phyloP scores from a whole-genome alignment of 2,329 filamentous ascomycete genomes.

The Neodidymelliopsis sp. region DNA sequence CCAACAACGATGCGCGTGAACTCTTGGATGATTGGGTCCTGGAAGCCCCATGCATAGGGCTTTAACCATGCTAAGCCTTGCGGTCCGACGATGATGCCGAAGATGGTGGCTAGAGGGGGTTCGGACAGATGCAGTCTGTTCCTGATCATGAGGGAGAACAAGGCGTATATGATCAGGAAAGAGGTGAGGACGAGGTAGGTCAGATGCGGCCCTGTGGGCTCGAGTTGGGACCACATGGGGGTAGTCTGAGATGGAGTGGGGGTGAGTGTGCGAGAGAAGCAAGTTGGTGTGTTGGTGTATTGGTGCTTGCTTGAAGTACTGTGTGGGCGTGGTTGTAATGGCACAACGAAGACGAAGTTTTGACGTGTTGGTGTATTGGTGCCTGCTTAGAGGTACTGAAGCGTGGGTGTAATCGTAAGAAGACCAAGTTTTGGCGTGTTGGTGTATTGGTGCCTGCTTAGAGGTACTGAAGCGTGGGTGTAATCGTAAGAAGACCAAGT shows the following conservation, averaged over 20 bases:
- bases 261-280: too few species aligned
- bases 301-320: too few species aligned
- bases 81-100: slow-evolving; percentile 56
- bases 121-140: slow-evolving; percentile 59
- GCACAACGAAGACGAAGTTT: too few species aligned
- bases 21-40: slow-evolving; percentile 52
- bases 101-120: slow-evolving; percentile 56
- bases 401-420: too few species aligned
- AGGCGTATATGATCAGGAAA: slow-evolving; percentile 56
- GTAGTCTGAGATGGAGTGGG: not conserved
- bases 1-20: slow-evolving; percentile 56
- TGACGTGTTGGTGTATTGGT: too few species aligned
- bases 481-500: too few species aligned
- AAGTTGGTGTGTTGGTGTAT: too few species aligned
- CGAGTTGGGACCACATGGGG: slow-evolving; percentile 53
- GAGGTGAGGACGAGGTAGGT: slow-evolving; percentile 55
- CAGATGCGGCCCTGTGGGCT: slow-evolving; percentile 56
- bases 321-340: too few species aligned
- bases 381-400: too few species aligned
- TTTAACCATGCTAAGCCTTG: slow-evolving; percentile 49
- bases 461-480: too few species aligned
- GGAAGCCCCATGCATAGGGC: slow-evolving; percentile 53
- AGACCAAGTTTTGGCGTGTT: too few species aligned
- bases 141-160: slow-evolving; percentile 56
- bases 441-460: too few species aligned